Evolutionary conservation across 2,329 filamentous ascomycete genomes (phyloP).

Genomic region (Phyllosticta paracitricarpa): DNA sequence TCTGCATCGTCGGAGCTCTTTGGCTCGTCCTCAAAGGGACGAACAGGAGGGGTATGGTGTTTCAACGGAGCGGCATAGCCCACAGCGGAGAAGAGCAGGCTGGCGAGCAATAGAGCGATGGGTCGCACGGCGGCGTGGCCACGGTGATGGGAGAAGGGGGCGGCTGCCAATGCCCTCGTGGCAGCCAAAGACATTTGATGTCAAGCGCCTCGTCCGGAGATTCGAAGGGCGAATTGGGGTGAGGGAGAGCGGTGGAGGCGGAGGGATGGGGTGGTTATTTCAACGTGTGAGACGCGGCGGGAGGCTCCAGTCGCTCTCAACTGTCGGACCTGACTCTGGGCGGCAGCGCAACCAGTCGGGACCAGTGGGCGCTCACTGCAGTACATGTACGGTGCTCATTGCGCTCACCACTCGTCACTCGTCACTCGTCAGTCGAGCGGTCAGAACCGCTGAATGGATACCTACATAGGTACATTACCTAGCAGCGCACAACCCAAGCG

Average conservation of each 20-base stretch:
- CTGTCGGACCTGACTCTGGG: neutral
- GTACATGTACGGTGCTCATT: too few relatives aligned
- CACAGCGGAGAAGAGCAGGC: conserved; percentile 24
- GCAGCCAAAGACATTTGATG: conserved; percentile 8
- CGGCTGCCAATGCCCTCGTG: conserved; percentile 8
- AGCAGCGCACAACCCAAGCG: too few relatives aligned
- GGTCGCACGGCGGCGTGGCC: conserved; percentile 18
- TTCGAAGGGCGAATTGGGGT: neutral
- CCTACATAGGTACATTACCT: neutral
- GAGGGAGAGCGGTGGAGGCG: neutral
- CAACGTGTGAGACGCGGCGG: neutral
- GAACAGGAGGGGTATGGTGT: conserved; percentile 16
- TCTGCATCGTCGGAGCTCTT: conserved; percentile 45
- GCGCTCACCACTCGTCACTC: neutral
- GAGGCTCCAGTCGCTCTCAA: neutral
- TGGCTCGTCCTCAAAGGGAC: conserved; percentile 23
- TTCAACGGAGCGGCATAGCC: conserved; percentile 25
- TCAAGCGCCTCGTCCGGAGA: neutral
- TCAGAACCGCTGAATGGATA: neutral
- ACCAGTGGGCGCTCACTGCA: neutral
- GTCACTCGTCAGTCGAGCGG: neutral
- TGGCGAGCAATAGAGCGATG: conserved; percentile 18
- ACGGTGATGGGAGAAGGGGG: conserved; percentile 17
- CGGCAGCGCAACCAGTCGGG: conserved; percentile 4
- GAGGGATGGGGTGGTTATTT: conserved; percentile 1